phyloP scores from a whole-genome alignment of 2,329 filamentous ascomycete species.

The Colletotrichum caudatum region DNA sequence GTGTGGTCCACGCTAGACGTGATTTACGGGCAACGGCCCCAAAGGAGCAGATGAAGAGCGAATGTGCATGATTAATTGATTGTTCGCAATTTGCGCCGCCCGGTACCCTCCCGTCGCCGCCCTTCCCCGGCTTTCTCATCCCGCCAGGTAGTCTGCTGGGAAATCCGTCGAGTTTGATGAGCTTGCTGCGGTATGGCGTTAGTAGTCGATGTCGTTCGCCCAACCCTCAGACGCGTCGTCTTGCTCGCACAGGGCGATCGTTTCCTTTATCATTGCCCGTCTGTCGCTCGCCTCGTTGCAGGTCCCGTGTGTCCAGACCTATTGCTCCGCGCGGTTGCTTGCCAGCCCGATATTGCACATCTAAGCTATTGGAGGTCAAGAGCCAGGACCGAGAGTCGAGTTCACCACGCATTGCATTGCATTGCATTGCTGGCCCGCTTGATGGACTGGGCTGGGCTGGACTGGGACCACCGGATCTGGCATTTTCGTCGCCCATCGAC shows the following conservation, averaged over 20 bases:
- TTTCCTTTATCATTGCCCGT: not conserved
- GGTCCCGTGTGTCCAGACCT: constrained; percentile 1
- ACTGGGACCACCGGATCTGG: constrained; percentile 24
- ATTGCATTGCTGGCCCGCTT: constrained; percentile 1
- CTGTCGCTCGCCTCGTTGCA: constrained; percentile 12
- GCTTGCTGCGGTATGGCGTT: constrained; percentile 33
- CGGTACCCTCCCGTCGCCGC: constrained; percentile 10
- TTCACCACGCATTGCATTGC: not conserved
- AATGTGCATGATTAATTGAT: constrained; percentile 24
- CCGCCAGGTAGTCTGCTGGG: constrained; percentile 8
- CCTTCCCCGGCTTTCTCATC: constrained; percentile 28
- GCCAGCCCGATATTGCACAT: constrained; percentile 24
- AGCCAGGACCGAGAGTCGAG: constrained; percentile 16
- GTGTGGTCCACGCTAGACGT: constrained; percentile 20
- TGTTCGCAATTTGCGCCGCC: constrained; percentile 33
- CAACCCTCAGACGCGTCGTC: not conserved
- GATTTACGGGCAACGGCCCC: constrained; percentile 22
- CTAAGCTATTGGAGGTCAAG: constrained; percentile 13
- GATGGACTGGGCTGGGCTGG: not conserved
- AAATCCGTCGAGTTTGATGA: constrained; percentile 16
- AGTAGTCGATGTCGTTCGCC: constrained; percentile 13
- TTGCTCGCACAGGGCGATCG: constrained; percentile 1
- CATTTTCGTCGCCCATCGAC: constrained; percentile 16
- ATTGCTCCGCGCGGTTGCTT: constrained; percentile 23
- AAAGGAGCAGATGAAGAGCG: constrained; percentile 1